Percentiles rank a stretch among this genome's conserved stretches.
Conservation (phyloP, 225 moss, liverwort and hornwort genomes). For the Marchantia paleacea region DNA sequence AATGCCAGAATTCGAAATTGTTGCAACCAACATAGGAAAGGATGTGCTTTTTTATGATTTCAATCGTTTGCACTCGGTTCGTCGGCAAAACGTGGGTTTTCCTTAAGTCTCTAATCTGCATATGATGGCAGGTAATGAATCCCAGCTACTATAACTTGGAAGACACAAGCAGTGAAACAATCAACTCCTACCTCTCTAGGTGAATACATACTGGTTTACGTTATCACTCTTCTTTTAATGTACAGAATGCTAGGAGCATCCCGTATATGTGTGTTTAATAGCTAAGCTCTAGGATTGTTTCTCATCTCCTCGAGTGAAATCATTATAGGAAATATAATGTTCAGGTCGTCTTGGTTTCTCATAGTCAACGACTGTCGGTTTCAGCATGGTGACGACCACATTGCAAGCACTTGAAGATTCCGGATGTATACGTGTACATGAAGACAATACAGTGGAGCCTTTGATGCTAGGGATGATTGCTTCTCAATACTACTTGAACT, state of each 20-base stretch:
- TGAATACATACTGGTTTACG: not conserved
- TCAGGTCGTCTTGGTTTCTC: not conserved
- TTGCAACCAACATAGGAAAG: not conserved
- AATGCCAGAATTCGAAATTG: not conserved
- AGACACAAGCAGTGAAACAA: constrained; percentile 70
- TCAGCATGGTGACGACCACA: constrained; percentile 77
- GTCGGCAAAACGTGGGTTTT: not conserved
- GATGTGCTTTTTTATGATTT: not conserved
- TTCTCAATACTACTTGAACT: constrained; percentile 96
- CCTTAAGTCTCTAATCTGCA: not conserved
- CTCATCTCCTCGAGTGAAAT: not conserved
- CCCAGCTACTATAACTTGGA: constrained; percentile 96
- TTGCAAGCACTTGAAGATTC: constrained; percentile 90
- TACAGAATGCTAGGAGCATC: not conserved
- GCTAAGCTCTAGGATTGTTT: not conserved
- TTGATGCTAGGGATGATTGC: constrained; percentile 88
- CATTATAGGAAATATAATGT: not conserved
- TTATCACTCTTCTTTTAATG: not conserved
- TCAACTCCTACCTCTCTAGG: constrained; percentile 85
- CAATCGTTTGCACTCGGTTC: too few relatives aligned
- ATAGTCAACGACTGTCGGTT: not conserved
- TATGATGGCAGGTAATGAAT: constrained; percentile 73
- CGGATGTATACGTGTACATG: constrained; percentile 81
- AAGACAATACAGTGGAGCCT: constrained; percentile 80
- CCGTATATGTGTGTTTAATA: not conserved